Percentiles rank a stretch among this genome's conserved stretches.
Conservation (phyloP, 108 stramenopile species). For the Pelagomonas calceolata region DNA sequence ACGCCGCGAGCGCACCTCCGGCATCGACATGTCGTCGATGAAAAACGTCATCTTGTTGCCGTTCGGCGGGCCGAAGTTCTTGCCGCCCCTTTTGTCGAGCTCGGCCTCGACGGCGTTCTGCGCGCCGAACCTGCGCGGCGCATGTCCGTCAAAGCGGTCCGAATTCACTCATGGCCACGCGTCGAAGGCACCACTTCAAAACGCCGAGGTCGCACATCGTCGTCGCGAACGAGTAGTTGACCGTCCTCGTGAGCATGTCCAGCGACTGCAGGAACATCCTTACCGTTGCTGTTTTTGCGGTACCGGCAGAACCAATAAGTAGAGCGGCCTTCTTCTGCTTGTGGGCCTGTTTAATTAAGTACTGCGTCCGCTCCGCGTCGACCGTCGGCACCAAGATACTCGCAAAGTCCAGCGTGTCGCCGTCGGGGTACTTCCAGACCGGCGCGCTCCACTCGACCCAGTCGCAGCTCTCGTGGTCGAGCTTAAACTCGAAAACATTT, state of each 20-base stretch:
- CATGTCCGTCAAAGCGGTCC: no score
- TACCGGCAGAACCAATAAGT: conserved; percentile 75
- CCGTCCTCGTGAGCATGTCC: conserved; percentile 53
- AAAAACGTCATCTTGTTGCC: conserved; percentile 84
- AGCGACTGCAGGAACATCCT: conserved; percentile 68
- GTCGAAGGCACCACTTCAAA: no score
- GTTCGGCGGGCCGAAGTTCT: conserved; percentile 74
- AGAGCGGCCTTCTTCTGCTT: conserved; percentile 53
- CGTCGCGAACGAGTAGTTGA: conserved; percentile 80
- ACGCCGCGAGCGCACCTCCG: no score
- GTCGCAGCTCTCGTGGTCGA: conserved; percentile 37
- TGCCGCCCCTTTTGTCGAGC: conserved; percentile 79
- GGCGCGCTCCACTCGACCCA: conserved; percentile 61
- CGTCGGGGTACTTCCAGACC: conserved; percentile 58
- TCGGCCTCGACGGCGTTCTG: conserved; percentile 73
- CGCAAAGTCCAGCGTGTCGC: conserved; percentile 67
- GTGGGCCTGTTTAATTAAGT: conserved; percentile 59
- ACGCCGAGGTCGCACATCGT: no score
- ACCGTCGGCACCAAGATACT: conserved; percentile 80
- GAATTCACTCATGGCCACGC: no score
- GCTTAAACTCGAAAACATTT: conserved; percentile 61
- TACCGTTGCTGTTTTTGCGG: conserved; percentile 76
- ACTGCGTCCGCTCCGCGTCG: conserved; percentile 69
- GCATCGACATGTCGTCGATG: conserved; percentile 80
- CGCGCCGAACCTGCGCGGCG: conserved; percentile 73